Conservation (phyloP, 2,329 filamentous ascomycete genomes). For the Aspergillus sp. region DNA sequence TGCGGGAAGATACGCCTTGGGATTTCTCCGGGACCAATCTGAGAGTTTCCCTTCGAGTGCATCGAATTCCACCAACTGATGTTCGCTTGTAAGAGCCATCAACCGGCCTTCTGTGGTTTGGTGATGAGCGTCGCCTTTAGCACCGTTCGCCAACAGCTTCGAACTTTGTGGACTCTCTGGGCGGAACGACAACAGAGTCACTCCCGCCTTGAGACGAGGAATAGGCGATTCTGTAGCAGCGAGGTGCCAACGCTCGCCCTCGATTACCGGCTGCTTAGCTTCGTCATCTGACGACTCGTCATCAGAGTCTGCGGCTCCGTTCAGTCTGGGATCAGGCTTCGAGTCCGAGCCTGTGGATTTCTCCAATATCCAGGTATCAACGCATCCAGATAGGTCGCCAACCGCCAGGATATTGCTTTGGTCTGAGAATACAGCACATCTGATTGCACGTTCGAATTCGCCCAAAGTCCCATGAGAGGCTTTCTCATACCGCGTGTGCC, state of each 20-base stretch:
- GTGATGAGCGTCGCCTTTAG: conserved; percentile 20
- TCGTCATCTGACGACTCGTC: conserved; percentile 44
- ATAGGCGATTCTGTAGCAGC: conserved; percentile 64
- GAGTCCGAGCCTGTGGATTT: conserved; percentile 39
- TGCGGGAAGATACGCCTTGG: conserved; percentile 62
- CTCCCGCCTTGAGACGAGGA: conserved; percentile 57
- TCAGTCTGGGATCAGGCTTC: conserved; percentile 28
- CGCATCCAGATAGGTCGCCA: conserved; percentile 72
- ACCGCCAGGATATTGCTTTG: conserved; percentile 72
- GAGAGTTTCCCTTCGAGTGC: conserved; percentile 67
- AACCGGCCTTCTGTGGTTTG: conserved; percentile 48
- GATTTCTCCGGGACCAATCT: conserved; percentile 79
- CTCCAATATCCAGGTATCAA: conserved; percentile 77
- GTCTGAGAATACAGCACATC: conserved; percentile 66
- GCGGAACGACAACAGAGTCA: conserved; percentile 61
- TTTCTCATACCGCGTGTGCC: conserved; percentile 35
- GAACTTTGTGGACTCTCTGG: conserved; percentile 27
- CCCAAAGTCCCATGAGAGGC: conserved; percentile 58
- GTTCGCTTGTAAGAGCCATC: conserved; percentile 54
- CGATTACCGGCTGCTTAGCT: conserved; percentile 40
- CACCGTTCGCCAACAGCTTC: conserved; percentile 37
- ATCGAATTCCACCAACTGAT: conserved; percentile 70
- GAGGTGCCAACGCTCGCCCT: conserved; percentile 63
- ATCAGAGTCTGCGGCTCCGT: conserved; percentile 41
- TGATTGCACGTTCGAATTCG: conserved; percentile 68